Conservation (phyloP, 2,329 filamentous ascomycete genomes). For the Penicillium sp. region DNA sequence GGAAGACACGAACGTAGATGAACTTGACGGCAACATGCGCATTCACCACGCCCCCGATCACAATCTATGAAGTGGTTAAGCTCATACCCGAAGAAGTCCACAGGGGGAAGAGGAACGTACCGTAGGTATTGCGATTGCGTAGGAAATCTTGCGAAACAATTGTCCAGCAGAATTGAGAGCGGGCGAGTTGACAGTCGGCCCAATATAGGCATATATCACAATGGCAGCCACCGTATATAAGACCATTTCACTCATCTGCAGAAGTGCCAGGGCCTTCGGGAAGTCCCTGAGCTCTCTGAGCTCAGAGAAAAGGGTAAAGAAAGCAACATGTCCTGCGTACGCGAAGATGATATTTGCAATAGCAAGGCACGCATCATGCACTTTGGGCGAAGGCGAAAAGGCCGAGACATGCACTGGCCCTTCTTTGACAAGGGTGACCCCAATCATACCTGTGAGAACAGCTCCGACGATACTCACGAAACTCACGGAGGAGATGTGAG, state of each 20-base stretch:
- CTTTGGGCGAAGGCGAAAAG: slow-evolving; percentile 30
- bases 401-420: slow-evolving; percentile 23
- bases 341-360: slow-evolving; percentile 60
- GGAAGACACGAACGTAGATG: slow-evolving; percentile 54
- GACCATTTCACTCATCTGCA: slow-evolving; percentile 49
- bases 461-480: slow-evolving; percentile 56
- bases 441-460: slow-evolving; percentile 56
- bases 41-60: slow-evolving; percentile 60
- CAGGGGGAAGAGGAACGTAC: slow-evolving; percentile 10
- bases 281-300: slow-evolving; percentile 51
- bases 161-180: slow-evolving; percentile 53
- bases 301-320: slow-evolving; percentile 57
- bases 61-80: slow-evolving; percentile 36
- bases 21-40: slow-evolving; percentile 57
- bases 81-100: neutral
- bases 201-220: slow-evolving; percentile 58
- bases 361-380: slow-evolving; percentile 49
- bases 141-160: slow-evolving; percentile 52
- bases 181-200: slow-evolving; percentile 51
- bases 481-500: slow-evolving; percentile 50
- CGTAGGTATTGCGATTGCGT: slow-evolving; percentile 58
- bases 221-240: slow-evolving; percentile 57
- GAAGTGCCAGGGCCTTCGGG: slow-evolving; percentile 52
- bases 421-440: slow-evolving; percentile 43
- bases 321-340: slow-evolving; percentile 58